A percentile compares a stretch with the other conserved stretches of the same genome.
Conservation (phyloP, 169 alveolate genomes). For the Plasmodium chabaudi region DNA sequence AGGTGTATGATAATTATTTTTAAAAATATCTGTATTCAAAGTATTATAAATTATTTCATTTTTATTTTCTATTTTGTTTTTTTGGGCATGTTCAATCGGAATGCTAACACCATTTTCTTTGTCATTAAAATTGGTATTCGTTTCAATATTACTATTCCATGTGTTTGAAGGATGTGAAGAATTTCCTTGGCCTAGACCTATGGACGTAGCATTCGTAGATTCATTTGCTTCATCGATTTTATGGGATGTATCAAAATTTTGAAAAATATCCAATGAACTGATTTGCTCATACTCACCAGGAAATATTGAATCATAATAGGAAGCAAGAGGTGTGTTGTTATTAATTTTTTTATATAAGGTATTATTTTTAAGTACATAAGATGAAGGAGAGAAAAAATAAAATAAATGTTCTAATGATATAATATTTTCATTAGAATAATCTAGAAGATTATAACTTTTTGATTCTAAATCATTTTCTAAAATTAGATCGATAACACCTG, state of each 20-base stretch:
- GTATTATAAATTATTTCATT: too few species aligned
- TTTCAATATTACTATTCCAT: too few species aligned
- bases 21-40: too few species aligned
- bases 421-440: constrained; percentile 47
- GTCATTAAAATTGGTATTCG: too few species aligned
- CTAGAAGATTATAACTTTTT: constrained; percentile 47
- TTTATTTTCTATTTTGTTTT: too few species aligned
- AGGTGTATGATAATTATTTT: too few species aligned
- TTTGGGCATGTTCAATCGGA: too few species aligned
- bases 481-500: constrained; percentile 63
- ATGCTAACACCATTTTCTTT: too few species aligned
- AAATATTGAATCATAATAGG: constrained; percentile 21
- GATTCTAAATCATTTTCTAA: constrained; percentile 56
- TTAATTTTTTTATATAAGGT: constrained; percentile 34
- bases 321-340: neutral
- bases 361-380: constrained; percentile 36
- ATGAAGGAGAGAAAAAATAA: constrained; percentile 65
- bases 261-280: neutral
- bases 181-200: too few species aligned
- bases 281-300: constrained; percentile 23
- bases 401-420: constrained; percentile 52
- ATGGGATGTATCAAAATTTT: constrained; percentile 3
- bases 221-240: neutral
- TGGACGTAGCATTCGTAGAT: too few species aligned
- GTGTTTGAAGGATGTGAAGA: too few species aligned